phyloP scores from a whole-genome alignment of 2,329 filamentous ascomycete species.

The Rachicladosporium sp. region DNA sequence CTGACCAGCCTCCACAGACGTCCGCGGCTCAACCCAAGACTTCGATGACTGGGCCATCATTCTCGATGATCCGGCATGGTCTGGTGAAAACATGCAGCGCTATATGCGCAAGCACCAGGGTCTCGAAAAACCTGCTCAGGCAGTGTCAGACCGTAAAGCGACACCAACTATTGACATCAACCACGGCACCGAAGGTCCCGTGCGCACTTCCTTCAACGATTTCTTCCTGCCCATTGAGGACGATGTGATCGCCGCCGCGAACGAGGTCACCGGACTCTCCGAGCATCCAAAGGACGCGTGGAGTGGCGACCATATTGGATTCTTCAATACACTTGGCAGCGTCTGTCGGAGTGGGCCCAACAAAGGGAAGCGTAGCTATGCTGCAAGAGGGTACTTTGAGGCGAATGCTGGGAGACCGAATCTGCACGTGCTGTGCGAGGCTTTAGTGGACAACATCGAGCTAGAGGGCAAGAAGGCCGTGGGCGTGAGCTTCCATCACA shows the following conservation, averaged over 20 bases:
- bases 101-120: conserved; percentile 32
- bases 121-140: conserved; percentile 21
- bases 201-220: conserved; percentile 25
- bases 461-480: conserved; percentile 28
- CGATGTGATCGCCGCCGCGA: conserved; percentile 23
- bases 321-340: conserved; percentile 20
- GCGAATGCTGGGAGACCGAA: conserved; percentile 30
- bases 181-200: conserved; percentile 24
- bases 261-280: conserved; percentile 21
- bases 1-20: conserved; percentile 14
- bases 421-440: conserved; percentile 36
- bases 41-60: conserved; percentile 36
- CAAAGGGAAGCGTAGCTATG: conserved; percentile 25
- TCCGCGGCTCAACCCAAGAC: conserved; percentile 32
- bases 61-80: conserved; percentile 33
- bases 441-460: conserved; percentile 35
- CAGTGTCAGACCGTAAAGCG: conserved; percentile 15
- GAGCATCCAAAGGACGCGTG: conserved; percentile 27
- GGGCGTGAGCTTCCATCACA: conserved; percentile 32
- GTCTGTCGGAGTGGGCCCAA: conserved; percentile 17
- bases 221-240: conserved; percentile 24
- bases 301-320: conserved; percentile 25
- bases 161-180: conserved; percentile 23
- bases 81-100: conserved; percentile 33
- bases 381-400: conserved; percentile 26